Percentiles rank a stretch among this genome's conserved stretches.
These are phyloP conservation scores for Phytophthora kernoviae DNA, from an alignment of 352 stramenopile genomes.

Conservation along the genomic window DNA sequence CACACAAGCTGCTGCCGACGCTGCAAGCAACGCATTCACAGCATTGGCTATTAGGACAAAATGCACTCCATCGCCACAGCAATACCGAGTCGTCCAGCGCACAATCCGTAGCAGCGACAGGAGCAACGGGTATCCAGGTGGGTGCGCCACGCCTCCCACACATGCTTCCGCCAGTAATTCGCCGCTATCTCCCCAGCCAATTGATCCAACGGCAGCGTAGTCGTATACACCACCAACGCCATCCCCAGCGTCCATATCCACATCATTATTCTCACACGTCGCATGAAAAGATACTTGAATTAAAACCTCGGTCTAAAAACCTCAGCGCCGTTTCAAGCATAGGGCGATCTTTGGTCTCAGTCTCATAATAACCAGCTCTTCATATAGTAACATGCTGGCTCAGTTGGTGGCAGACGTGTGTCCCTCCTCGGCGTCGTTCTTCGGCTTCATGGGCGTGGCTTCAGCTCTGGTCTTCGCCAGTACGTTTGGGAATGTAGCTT, in stretches of 20 bases:
- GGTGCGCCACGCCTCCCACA: constrained; percentile 88
- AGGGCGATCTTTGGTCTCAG: neutral
- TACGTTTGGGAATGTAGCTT: constrained; percentile 18
- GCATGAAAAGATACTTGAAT: constrained; percentile 15
- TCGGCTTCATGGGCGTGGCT: constrained; percentile 99
- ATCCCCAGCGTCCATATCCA: constrained; percentile 36
- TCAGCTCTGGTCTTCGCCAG: constrained; percentile 85
- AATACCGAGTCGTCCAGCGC: constrained; percentile 9
- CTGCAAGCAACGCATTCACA: constrained; percentile 40
- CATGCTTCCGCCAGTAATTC: constrained; percentile 93
- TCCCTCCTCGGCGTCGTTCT: constrained; percentile 98
- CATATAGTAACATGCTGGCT: constrained; percentile 32
- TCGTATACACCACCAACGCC: constrained; percentile 25
- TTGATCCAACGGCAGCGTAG: constrained; percentile 15
- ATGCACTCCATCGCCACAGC: constrained; percentile 1
- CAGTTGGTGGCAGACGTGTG: constrained; percentile 93
- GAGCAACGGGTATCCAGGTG: constrained; percentile 93
- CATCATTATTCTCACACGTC: constrained; percentile 14
- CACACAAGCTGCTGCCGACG: constrained; percentile 39
- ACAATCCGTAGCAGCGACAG: constrained; percentile 60
- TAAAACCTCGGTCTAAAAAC: constrained; percentile 1
- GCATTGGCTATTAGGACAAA: constrained; percentile 46
- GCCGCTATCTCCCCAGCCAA: constrained; percentile 87
- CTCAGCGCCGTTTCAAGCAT: constrained; percentile 16
- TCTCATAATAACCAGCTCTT: constrained; percentile 10